Conservation (phyloP, 106 monocot genomes). For the Hemerocallis citrina region DNA sequence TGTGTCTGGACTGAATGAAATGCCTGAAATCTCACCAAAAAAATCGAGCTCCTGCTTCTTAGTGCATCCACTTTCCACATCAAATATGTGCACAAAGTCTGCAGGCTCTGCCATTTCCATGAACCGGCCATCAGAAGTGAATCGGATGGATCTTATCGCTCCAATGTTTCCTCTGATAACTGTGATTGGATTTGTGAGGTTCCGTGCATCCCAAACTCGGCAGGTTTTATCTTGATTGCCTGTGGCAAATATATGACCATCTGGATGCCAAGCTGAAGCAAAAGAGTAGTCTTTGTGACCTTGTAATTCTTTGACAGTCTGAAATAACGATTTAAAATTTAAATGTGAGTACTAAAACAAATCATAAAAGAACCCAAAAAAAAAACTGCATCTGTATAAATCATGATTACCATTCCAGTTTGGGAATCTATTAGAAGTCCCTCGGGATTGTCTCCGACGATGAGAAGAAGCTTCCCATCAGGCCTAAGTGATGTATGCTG, state of each 20-base stretch:
- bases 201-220: conserved; percentile 46
- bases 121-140: conserved; percentile 47
- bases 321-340: conserved; percentile 11
- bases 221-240: conserved; percentile 70
- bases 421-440: conserved; percentile 35
- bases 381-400: neutral
- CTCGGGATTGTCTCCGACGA: conserved; percentile 51
- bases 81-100: conserved; percentile 60
- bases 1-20: conserved; percentile 68
- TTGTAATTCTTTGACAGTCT: conserved; percentile 35
- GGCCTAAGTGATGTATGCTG: conserved; percentile 62
- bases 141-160: conserved; percentile 52
- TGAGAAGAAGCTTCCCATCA: conserved; percentile 39
- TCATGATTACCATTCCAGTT: conserved; percentile 31
- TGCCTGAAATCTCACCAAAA: conserved; percentile 59
- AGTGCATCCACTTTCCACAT: conserved; percentile 30
- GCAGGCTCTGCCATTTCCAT: conserved; percentile 65
- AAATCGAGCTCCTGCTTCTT: conserved; percentile 49
- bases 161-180: conserved; percentile 52
- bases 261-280: conserved; percentile 62
- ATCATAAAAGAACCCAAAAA: neutral
- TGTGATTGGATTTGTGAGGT: conserved; percentile 33
- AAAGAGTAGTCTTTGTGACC: conserved; percentile 55
- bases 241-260: conserved; percentile 43
- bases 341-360: neutral